These are phyloP conservation scores for Apophysomyces sp. DNA, from an alignment of 371 early-diverging fungal species.

Conservation along the genomic window DNA sequence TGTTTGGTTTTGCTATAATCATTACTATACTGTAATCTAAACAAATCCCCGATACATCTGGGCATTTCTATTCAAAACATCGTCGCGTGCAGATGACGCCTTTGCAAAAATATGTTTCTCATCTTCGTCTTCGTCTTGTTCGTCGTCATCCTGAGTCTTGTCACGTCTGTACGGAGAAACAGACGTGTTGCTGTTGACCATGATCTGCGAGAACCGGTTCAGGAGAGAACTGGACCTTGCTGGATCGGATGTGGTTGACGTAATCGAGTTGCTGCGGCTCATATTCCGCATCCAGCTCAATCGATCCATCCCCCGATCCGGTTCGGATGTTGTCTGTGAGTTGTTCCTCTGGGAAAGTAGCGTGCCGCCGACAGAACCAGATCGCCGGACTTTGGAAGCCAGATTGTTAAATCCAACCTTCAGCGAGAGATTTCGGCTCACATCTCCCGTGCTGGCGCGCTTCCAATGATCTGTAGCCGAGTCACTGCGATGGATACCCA, in stretches of 20 bases:
- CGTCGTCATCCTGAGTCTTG: not conserved
- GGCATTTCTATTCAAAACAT: conserved; percentile 1
- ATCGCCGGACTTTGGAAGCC: conserved; percentile 8
- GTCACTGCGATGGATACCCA: conserved; percentile 13
- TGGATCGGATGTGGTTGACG: conserved; percentile 9
- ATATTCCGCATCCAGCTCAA: not conserved
- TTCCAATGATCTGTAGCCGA: conserved; percentile 24
- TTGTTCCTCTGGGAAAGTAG: not conserved
- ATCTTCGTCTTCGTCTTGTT: not conserved
- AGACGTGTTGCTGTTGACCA: conserved; percentile 17
- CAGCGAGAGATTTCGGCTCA: conserved; percentile 33
- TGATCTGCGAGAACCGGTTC: conserved; percentile 39
- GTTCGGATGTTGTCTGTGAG: conserved; percentile 1
- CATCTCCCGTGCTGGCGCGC: conserved; percentile 37
- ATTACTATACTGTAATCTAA: too few species aligned
- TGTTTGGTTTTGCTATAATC: too few species aligned
- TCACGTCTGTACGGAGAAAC: conserved; percentile 9
- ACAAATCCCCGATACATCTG: not conserved
- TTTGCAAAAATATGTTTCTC: conserved; percentile 7
- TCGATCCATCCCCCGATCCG: not conserved
- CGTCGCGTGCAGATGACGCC: conserved; percentile 6
- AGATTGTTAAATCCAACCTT: conserved; percentile 22
- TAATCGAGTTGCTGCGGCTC: conserved; percentile 1
- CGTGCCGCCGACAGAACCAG: not conserved
- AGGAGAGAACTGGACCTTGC: conserved; percentile 22